A percentile compares a stretch with the other conserved stretches of the same genome.
Conservation (phyloP, 2,329 filamentous ascomycete genomes). For the Fusarium humuli region DNA sequence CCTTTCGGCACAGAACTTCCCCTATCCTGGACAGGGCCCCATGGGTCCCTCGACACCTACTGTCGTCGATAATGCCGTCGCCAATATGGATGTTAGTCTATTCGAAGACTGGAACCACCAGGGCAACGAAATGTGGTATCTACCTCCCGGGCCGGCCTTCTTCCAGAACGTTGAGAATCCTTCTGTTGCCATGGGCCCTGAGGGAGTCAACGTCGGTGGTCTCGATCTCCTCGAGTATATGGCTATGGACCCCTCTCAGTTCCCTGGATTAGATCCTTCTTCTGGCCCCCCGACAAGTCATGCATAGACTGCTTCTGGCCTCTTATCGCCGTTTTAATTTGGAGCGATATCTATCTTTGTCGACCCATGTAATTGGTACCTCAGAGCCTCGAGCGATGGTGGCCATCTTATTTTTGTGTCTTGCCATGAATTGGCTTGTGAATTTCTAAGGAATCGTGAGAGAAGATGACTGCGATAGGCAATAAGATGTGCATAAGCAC, state of each 20-base stretch:
- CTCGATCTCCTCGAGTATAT: conserved; percentile 76
- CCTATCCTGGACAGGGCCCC: conserved; percentile 62
- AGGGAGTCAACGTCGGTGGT: conserved; percentile 74
- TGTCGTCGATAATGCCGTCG: conserved; percentile 48
- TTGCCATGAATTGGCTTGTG: not conserved
- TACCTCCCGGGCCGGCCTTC: conserved; percentile 71
- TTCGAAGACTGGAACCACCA: conserved; percentile 68
- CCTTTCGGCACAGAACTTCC: conserved; percentile 65
- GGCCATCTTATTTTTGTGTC: not conserved
- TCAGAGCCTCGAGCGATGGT: not conserved
- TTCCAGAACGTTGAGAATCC: conserved; percentile 73
- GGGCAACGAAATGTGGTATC: conserved; percentile 74
- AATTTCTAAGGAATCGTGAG: not conserved
- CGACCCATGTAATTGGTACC: not conserved
- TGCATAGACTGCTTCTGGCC: not conserved
- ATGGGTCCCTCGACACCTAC: conserved; percentile 64
- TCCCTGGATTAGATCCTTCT: conserved; percentile 51
- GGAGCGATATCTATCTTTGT: not conserved
- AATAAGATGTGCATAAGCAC: not conserved
- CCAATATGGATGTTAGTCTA: conserved; percentile 54
- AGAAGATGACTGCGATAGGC: not conserved
- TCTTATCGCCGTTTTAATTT: not conserved
- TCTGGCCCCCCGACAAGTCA: conserved; percentile 42
- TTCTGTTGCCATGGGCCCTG: conserved; percentile 73
- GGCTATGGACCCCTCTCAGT: conserved; percentile 67